Percentiles rank a stretch among this genome's conserved stretches.
These are phyloP conservation scores for Stellera chamaejasme DNA, from an alignment of 345 rosid genomes.

Conservation along the genomic window DNA sequence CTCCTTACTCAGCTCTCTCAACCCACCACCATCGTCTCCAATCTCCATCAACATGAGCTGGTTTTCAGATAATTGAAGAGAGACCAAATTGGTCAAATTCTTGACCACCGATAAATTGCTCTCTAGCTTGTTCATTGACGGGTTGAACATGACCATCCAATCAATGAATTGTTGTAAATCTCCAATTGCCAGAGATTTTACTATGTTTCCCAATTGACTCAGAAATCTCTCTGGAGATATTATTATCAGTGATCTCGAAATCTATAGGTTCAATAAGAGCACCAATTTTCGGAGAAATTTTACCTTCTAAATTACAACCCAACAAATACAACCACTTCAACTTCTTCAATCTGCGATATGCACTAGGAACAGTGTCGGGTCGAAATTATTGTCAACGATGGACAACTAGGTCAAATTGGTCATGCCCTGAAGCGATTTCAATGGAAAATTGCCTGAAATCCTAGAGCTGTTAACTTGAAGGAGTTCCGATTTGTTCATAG, in stretches of 20 bases:
- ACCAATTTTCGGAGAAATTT: conserved; percentile 54
- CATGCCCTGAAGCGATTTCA: conserved; percentile 53
- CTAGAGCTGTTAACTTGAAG: conserved; percentile 53
- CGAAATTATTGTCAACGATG: conserved; percentile 55
- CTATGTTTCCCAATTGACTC: conserved; percentile 42
- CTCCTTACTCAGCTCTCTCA: too few species aligned
- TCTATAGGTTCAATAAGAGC: conserved; percentile 41
- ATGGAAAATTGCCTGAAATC: conserved; percentile 59
- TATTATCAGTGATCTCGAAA: conserved; percentile 48
- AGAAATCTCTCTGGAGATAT: conserved; percentile 50
- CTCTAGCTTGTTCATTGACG: conserved; percentile 41
- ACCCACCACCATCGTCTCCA: conserved; percentile 19
- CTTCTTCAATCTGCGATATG: conserved; percentile 35
- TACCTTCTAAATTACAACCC: conserved; percentile 53
- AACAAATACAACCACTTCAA: conserved; percentile 57
- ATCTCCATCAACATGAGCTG: conserved; percentile 54
- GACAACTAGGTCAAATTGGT: conserved; percentile 43
- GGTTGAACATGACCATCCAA: conserved; percentile 52
- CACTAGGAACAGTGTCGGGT: conserved; percentile 34
- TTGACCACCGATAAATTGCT: conserved; percentile 58
- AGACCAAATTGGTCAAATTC: conserved; percentile 43
- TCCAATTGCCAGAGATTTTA: conserved; percentile 59
- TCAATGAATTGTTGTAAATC: conserved; percentile 46
- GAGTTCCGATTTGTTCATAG: conserved; percentile 37
- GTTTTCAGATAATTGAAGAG: conserved; percentile 56